Conservation (phyloP, 352 stramenopile genomes). For the Pythium monospermum region DNA sequence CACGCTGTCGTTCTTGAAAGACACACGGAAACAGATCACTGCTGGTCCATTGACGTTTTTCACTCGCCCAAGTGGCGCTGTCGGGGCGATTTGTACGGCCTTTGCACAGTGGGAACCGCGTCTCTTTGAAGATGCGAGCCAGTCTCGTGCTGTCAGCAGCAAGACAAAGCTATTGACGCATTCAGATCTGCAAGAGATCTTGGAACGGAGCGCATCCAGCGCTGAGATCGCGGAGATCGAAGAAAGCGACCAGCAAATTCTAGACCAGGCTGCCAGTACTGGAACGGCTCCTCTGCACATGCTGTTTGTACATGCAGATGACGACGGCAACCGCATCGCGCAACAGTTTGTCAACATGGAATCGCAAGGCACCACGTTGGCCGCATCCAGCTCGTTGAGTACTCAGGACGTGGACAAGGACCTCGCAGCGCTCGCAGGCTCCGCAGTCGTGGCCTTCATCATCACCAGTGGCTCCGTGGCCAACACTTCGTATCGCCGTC, state of each 20-base stretch:
- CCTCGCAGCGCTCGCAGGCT: constrained; percentile 17
- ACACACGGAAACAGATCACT: constrained; percentile 32
- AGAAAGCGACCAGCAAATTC: background rate
- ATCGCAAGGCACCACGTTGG: constrained; percentile 5
- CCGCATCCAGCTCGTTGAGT: constrained; percentile 11
- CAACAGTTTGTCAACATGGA: constrained; percentile 4
- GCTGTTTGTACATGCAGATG: constrained; percentile 8
- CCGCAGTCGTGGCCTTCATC: constrained; percentile 29
- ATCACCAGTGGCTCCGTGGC: constrained; percentile 30
- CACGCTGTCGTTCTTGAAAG: constrained; percentile 49
- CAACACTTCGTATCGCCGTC: constrained; percentile 15
- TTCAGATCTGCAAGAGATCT: constrained; percentile 4
- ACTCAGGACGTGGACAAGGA: constrained; percentile 19
- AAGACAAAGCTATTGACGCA: background rate
- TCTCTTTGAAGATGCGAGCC: constrained; percentile 23
- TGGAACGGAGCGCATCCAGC: background rate
- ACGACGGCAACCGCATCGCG: constrained; percentile 9
- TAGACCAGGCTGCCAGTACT: background rate
- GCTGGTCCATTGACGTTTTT: constrained; percentile 36
- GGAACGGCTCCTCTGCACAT: background rate
- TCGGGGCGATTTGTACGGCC: constrained; percentile 42
- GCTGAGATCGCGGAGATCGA: constrained; percentile 1
- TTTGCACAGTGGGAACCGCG: constrained; percentile 33
- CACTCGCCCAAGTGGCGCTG: constrained; percentile 33
- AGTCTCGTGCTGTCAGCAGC: background rate